Percentiles rank a stretch among this genome's conserved stretches.
Conservation (phyloP, 768 basidiomycete species). For the Calvatia gigantea region DNA sequence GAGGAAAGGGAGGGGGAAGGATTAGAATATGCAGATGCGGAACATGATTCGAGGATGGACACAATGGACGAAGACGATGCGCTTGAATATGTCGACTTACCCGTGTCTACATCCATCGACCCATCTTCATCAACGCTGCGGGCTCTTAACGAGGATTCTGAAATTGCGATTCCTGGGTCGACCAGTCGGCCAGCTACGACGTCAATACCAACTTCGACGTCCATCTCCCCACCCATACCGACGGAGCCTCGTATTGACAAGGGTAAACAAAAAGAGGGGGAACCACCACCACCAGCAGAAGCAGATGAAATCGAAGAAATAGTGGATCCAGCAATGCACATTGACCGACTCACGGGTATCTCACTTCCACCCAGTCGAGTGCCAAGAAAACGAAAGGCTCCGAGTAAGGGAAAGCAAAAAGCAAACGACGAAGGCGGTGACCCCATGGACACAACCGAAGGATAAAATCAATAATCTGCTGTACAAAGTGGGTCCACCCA, state of each 20-base stretch:
- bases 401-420: slow-evolving; percentile 14
- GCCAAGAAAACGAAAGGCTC: slow-evolving; percentile 6
- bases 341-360: slow-evolving; percentile 25
- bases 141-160: too few species aligned
- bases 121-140: too few species aligned
- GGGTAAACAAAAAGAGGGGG: slow-evolving; percentile 15
- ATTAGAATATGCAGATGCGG: background rate
- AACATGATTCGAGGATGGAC: too few species aligned
- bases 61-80: slow-evolving; percentile 2
- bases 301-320: background rate
- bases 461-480: background rate
- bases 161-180: too few species aligned
- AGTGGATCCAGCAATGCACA: slow-evolving; percentile 4
- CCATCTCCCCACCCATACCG: background rate
- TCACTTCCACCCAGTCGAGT: slow-evolving; percentile 19
- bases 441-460: background rate
- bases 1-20: background rate
- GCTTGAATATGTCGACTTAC: slow-evolving; percentile 3
- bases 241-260: background rate
- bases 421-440: background rate
- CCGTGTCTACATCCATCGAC: too few species aligned
- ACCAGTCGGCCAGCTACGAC: too few species aligned
- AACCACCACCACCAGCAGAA: background rate
- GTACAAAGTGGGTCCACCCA: background rate
- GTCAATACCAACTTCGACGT: too few species aligned